phyloP scores from a whole-genome alignment of 768 basidiomycete genomes.

The Podaxis sp. region DNA sequence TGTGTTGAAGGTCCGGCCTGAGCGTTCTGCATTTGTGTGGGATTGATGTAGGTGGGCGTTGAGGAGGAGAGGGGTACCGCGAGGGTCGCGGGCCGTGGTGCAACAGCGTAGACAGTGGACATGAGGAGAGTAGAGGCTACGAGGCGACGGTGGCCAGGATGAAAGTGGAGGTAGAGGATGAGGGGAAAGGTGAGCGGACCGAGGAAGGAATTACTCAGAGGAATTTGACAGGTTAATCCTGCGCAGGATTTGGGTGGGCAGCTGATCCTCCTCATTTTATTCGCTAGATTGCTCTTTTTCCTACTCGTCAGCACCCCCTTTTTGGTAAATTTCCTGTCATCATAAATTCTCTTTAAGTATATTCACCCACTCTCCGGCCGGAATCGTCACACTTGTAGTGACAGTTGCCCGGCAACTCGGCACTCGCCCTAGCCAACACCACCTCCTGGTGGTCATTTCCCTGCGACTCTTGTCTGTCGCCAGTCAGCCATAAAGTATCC shows the following conservation, averaged over 20 bases:
- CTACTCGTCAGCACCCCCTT: conserved; percentile 1
- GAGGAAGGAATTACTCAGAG: conserved; percentile 16
- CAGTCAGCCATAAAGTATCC: not conserved
- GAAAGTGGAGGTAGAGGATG: conserved; percentile 18
- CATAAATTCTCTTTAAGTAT: conserved; percentile 7
- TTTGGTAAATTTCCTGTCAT: not conserved
- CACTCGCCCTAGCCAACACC: conserved; percentile 11
- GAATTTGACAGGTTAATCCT: conserved; percentile 13
- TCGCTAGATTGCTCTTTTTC: conserved; percentile 10
- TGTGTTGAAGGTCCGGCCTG: conserved; percentile 39
- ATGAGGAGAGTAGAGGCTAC: conserved; percentile 22
- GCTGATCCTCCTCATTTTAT: conserved; percentile 22
- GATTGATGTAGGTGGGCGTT: conserved; percentile 31
- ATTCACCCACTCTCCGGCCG: conserved; percentile 7
- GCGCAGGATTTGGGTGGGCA: conserved; percentile 16
- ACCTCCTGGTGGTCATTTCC: conserved; percentile 1
- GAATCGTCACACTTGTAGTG: conserved; percentile 2
- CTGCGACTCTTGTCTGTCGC: not conserved
- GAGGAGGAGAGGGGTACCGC: conserved; percentile 21
- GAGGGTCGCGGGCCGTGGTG: conserved; percentile 30
- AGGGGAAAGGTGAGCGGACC: conserved; percentile 26
- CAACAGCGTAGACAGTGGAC: conserved; percentile 33
- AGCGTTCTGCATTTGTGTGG: conserved; percentile 38
- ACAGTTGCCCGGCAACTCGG: conserved; percentile 14
- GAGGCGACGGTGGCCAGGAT: conserved; percentile 14